Evolutionary conservation across 805 yeast species (phyloP).

Genomic region (Wickerhamiella occidentalis): DNA sequence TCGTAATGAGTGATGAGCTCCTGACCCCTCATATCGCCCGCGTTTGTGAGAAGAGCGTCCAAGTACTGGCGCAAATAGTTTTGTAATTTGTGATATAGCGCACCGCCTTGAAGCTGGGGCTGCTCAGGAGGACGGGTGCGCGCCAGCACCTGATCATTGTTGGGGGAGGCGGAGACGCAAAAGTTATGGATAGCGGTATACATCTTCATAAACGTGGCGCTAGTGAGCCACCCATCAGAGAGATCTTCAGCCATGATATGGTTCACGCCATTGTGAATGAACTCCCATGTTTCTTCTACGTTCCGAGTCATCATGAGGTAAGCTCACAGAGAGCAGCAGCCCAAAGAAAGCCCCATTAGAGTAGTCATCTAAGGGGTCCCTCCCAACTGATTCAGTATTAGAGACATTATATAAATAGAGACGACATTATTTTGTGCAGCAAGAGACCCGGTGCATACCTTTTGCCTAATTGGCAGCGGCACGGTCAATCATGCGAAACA

Average conservation of each 20-base stretch:
- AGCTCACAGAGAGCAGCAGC: no score
- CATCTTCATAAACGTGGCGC: slow-evolving; percentile 66
- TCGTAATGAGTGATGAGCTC: slow-evolving; percentile 68
- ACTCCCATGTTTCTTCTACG: slow-evolving; percentile 31
- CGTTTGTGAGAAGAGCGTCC: slow-evolving; percentile 19
- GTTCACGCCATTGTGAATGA: slow-evolving; percentile 31
- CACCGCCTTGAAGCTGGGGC: slow-evolving; percentile 67
- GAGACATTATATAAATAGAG: neutral
- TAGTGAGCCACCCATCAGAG: slow-evolving; percentile 27
- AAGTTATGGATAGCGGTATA: slow-evolving; percentile 89
- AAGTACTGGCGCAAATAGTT: slow-evolving; percentile 50
- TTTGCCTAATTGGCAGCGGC: slow-evolving; percentile 16
- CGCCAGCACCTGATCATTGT: slow-evolving; percentile 14
- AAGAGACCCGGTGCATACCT: no score
- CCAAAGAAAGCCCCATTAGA: neutral
- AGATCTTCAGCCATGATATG: slow-evolving; percentile 30
- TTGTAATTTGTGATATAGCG: slow-evolving; percentile 62
- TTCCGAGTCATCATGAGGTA: slow-evolving; percentile 21
- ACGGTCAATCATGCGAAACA: slow-evolving; percentile 62
- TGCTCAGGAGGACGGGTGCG: slow-evolving; percentile 17
- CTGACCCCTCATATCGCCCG: slow-evolving; percentile 13
- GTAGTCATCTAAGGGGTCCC: neutral
- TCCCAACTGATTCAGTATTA: no score
- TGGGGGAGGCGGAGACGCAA: slow-evolving; percentile 41
- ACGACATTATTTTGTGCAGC: no score